Evolutionary conservation across 768 basidiomycete species (phyloP).

Genomic region (Lentinula boryana): DNA sequence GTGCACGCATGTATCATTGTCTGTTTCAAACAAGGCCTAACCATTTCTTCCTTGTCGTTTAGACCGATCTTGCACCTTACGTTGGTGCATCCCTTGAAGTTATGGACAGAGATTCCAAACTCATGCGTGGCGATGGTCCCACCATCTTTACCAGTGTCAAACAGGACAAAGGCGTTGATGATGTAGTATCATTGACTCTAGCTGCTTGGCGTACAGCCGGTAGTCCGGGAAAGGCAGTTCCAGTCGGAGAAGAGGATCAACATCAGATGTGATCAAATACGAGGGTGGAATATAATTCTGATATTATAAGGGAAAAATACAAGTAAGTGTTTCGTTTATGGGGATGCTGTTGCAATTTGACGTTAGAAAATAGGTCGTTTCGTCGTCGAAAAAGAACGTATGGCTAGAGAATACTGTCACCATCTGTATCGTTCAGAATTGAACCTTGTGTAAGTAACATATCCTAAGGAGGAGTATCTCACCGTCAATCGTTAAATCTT

Average conservation of each 20-base stretch:
- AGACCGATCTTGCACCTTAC: conserved; percentile 92
- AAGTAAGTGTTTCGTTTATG: neutral
- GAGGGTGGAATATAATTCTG: neutral
- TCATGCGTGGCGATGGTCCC: conserved; percentile 93
- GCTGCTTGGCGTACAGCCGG: conserved; percentile 87
- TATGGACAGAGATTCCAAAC: conserved; percentile 88
- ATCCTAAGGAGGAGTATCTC: too few relatives aligned
- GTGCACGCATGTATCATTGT: neutral
- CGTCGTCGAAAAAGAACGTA: neutral
- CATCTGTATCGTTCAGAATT: too few relatives aligned
- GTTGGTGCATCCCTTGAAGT: conserved; percentile 92
- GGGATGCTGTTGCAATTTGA: neutral
- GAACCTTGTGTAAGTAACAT: too few relatives aligned
- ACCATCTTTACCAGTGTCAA: conserved; percentile 88
- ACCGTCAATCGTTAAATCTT: too few relatives aligned
- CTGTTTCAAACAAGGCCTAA: neutral
- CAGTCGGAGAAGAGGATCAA: conserved; percentile 31
- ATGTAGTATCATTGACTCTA: conserved; percentile 74
- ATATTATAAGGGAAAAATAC: neutral
- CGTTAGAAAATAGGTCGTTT: neutral
- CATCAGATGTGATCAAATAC: neutral
- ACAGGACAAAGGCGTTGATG: conserved; percentile 70
- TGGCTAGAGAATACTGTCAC: too few relatives aligned
- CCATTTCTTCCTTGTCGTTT: conserved; percentile 3
- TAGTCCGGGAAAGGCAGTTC: conserved; percentile 56